Conservation (phyloP, 768 basidiomycete genomes). For the Cantharellus cinnabarinus region DNA sequence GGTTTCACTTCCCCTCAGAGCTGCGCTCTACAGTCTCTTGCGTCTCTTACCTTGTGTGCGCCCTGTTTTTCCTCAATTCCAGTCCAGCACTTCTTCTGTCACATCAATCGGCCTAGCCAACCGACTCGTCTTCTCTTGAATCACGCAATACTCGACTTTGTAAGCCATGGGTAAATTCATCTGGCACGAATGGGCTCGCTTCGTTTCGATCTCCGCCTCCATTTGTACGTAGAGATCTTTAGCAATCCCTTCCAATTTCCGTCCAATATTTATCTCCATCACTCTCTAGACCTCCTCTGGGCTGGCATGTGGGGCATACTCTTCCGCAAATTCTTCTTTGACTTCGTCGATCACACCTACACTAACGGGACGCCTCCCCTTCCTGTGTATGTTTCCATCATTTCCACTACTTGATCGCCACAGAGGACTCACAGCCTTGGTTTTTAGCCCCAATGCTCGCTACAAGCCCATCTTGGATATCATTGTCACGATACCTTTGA, state of each 20-base stretch:
- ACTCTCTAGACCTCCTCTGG: slow-evolving; percentile 48
- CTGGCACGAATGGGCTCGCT: slow-evolving; percentile 62
- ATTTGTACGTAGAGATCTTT: slow-evolving; percentile 35
- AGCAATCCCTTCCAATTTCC: not conserved
- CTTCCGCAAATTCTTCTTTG: slow-evolving; percentile 94
- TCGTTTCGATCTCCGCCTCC: slow-evolving; percentile 45
- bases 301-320: slow-evolving; percentile 59
- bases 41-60: slow-evolving; percentile 7
- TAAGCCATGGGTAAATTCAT: slow-evolving; percentile 54
- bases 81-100: slow-evolving; percentile 6
- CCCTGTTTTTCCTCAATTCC: not conserved
- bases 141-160: slow-evolving; percentile 7
- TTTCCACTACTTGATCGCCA: no score
- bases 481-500: slow-evolving; percentile 57
- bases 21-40: slow-evolving; percentile 15
- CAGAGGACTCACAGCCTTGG: no score
- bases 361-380: slow-evolving; percentile 14
- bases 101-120: slow-evolving; percentile 1
- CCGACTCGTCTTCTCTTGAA: slow-evolving; percentile 6
- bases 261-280: not conserved
- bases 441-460: slow-evolving; percentile 34
- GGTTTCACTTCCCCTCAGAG: not conserved
- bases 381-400: slow-evolving; percentile 13
- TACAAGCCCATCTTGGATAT: slow-evolving; percentile 44
- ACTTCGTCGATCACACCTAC: slow-evolving; percentile 48